Base-by-base conservation (phyloP, 805 yeast species). In the Priceomyces castillae region DNA sequence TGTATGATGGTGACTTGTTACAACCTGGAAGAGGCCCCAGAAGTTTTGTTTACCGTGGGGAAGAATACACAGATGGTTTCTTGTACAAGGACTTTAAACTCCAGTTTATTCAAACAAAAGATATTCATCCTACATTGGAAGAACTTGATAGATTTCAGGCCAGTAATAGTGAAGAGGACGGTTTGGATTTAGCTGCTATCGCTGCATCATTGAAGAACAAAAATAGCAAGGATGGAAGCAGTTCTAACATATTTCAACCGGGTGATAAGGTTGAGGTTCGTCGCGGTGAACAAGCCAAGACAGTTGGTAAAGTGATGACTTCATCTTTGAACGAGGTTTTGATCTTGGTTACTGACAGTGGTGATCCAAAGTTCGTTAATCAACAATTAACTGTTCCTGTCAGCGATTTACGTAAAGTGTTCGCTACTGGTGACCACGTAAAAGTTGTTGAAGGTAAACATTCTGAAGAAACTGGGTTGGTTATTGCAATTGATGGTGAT, bases 191-290 rank as follows among this genome's bases (percentile, higher is more conserved):
- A 44, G 81, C 90, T 3, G 80, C 90, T 0, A 81, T 94, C 52
- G 94, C 97, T 1, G 88, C 90, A 49, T 80, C 88, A n/a, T 73
- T 94, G 53, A 87, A 87, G 59, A 78, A 79, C 49, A 65, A 64
- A 50, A 62, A 59, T 37, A 51, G 53, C 28, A 47, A 52, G 19
- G 65, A 58, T 14, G 55, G 48, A 3, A 54, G 59, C 3, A 56
- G 53, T 35, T 57, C 66, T 9, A 59, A 67, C 28, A 62, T 70
- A 6, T 92, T 90, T 71, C 96, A 89, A 63, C 88, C 95, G 4
- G 97, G 96, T 52, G 99, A 94, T 63, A 79, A 86, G 53, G 97
- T 94, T 38, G 96, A 90, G 65, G 86, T 94, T 39, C 76, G 86
- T 41, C 81, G 82, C 50, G 99, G 99, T 61, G 99, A 94, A 67